Percentiles rank a stretch among this genome's conserved stretches.
Conservation (phyloP, 768 basidiomycete genomes). For the Pisolithus orientalis region DNA sequence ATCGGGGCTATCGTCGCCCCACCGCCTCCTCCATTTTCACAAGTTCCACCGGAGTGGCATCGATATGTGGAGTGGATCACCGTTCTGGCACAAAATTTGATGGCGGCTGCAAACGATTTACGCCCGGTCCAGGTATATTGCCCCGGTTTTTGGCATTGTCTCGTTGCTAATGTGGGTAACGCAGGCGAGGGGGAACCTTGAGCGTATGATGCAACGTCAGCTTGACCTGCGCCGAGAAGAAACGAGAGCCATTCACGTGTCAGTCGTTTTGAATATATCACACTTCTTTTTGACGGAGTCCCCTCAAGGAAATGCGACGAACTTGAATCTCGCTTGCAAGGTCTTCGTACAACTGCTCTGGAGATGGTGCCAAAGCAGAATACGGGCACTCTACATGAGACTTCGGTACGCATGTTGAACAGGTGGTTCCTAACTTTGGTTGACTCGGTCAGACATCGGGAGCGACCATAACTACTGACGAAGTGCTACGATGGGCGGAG, state of each 20-base stretch:
- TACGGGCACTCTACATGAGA: neutral
- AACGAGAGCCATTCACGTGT: constrained; percentile 65
- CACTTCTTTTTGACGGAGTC: neutral
- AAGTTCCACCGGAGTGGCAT: constrained; percentile 60
- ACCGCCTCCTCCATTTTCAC: constrained; percentile 43
- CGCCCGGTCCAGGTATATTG: constrained; percentile 73
- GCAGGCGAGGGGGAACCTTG: constrained; percentile 76
- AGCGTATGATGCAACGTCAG: constrained; percentile 76
- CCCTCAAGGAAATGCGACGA: constrained; percentile 60
- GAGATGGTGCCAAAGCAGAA: constrained; percentile 7
- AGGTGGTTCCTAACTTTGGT: neutral
- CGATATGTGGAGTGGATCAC: constrained; percentile 76
- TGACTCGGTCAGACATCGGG: constrained; percentile 7
- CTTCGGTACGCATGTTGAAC: neutral
- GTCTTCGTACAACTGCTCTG: constrained; percentile 34
- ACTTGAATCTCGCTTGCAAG: constrained; percentile 56
- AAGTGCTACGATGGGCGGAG: constrained; percentile 57
- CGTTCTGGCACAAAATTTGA: constrained; percentile 76
- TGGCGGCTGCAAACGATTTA: constrained; percentile 85
- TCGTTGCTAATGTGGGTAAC: neutral
- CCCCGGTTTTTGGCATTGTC: neutral
- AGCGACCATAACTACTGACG: constrained; percentile 22
- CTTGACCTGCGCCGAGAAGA: constrained; percentile 69
- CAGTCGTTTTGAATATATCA: constrained; percentile 20
- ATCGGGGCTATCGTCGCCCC: constrained; percentile 65